These are phyloP conservation scores for Neophaeococcomyces aloes DNA, from an alignment of 2,329 filamentous ascomycete genomes.

Conservation along the genomic window DNA sequence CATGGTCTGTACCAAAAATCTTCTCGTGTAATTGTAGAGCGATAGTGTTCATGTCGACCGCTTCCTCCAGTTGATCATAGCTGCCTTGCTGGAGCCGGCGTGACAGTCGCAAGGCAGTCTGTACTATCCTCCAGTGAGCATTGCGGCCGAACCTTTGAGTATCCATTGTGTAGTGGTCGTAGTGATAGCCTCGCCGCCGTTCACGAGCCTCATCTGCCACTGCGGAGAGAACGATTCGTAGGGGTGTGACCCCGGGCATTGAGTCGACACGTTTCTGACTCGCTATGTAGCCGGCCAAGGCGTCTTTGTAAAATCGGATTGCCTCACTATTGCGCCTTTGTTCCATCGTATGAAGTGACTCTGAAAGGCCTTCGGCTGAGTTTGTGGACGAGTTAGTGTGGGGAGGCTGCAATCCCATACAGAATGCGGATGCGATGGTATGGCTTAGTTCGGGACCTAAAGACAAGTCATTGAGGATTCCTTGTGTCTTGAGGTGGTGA, in stretches of 20 bases:
- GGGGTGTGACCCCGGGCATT: background rate
- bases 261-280: background rate
- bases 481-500: background rate
- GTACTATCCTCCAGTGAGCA: constrained; percentile 1
- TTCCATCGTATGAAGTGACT: too few relatives aligned
- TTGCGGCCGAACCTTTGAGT: background rate
- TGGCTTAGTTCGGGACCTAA: constrained; percentile 8
- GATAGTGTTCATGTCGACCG: background rate
- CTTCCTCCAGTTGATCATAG: background rate
- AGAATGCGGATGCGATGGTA: constrained; percentile 1
- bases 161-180: background rate
- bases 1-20: background rate
- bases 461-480: constrained; percentile 8
- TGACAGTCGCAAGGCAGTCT: background rate
- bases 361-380: too few relatives aligned
- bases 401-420: too few relatives aligned
- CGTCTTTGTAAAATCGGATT: background rate
- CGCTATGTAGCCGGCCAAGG: constrained; percentile 2
- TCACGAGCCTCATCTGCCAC: background rate
- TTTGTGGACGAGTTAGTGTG: too few relatives aligned
- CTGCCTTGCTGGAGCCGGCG: background rate
- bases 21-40: background rate
- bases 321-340: too few relatives aligned
- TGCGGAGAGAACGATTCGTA: background rate
- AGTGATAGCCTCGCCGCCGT: background rate